These are phyloP conservation scores for Cryphonectria japonica DNA, from an alignment of 2,329 filamentous ascomycete species.

Conservation along the genomic window DNA sequence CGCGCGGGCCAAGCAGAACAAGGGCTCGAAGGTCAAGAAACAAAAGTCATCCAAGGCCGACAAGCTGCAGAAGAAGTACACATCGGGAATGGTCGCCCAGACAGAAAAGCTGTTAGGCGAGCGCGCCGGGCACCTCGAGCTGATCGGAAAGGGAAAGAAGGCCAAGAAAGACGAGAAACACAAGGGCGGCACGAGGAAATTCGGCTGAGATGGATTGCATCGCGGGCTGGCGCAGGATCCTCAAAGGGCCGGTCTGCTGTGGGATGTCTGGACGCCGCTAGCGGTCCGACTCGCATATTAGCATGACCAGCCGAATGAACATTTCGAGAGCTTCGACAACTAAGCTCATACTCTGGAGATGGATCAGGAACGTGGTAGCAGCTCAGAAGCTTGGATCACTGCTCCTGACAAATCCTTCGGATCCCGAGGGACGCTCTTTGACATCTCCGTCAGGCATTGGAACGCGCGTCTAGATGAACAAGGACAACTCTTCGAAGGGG, in stretches of 20 bases:
- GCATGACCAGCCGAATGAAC: not conserved
- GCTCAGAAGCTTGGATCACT: not conserved
- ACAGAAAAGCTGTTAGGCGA: constrained; percentile 64
- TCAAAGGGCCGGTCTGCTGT: not conserved
- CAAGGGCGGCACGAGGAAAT: constrained; percentile 58
- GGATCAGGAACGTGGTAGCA: not conserved
- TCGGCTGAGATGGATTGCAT: constrained; percentile 48
- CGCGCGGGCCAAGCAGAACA: constrained; percentile 53
- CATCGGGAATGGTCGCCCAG: constrained; percentile 55
- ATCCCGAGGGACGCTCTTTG: not conserved
- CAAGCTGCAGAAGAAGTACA: constrained; percentile 59
- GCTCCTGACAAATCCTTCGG: not conserved
- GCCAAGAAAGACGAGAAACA: constrained; percentile 39
- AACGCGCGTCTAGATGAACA: not conserved
- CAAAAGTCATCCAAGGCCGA: constrained; percentile 47
- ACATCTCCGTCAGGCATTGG: not conserved
- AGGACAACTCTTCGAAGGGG: not conserved
- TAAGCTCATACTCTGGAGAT: not conserved
- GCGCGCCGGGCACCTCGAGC: constrained; percentile 61
- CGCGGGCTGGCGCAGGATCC: not conserved
- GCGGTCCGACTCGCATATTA: not conserved
- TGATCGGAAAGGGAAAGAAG: constrained; percentile 62
- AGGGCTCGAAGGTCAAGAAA: constrained; percentile 43
- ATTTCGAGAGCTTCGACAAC: not conserved
- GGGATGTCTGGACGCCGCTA: not conserved